Conservation (phyloP, 164 flowering plant species). For the Liquidambar formosana region DNA sequence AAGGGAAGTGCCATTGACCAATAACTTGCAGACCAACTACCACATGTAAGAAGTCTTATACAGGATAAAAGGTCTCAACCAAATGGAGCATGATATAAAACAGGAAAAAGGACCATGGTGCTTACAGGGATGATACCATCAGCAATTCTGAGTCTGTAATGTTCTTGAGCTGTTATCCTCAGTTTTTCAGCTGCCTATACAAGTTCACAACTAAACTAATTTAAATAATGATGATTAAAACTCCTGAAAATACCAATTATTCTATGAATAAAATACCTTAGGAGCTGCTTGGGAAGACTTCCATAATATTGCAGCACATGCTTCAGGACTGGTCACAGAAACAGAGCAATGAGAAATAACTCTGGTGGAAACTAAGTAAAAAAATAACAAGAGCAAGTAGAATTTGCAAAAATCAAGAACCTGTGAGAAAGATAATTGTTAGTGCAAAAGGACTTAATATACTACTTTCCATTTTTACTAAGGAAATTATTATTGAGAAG, state of each 20-base stretch:
- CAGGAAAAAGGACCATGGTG: background rate
- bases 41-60: no score
- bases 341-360: background rate
- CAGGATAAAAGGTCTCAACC: no score
- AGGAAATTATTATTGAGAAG: background rate
- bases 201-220: background rate
- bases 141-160: slow-evolving; percentile 29
- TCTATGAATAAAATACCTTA: slow-evolving; percentile 23
- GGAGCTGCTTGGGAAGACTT: slow-evolving; percentile 35
- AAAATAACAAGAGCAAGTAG: background rate
- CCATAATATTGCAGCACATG: slow-evolving; percentile 43
- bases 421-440: background rate
- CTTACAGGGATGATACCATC: slow-evolving; percentile 40
- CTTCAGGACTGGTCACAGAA: slow-evolving; percentile 32
- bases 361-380: background rate
- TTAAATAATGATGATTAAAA: background rate
- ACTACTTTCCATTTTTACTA: background rate
- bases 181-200: slow-evolving; percentile 37
- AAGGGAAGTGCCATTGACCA: no score
- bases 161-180: slow-evolving; percentile 32
- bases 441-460: background rate
- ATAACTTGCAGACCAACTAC: no score
- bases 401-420: background rate
- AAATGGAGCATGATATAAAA: background rate
- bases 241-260: background rate